Evolutionary conservation across 371 early-diverging fungal genomes (phyloP).

Genomic region (Chytridium lagenaria): DNA sequence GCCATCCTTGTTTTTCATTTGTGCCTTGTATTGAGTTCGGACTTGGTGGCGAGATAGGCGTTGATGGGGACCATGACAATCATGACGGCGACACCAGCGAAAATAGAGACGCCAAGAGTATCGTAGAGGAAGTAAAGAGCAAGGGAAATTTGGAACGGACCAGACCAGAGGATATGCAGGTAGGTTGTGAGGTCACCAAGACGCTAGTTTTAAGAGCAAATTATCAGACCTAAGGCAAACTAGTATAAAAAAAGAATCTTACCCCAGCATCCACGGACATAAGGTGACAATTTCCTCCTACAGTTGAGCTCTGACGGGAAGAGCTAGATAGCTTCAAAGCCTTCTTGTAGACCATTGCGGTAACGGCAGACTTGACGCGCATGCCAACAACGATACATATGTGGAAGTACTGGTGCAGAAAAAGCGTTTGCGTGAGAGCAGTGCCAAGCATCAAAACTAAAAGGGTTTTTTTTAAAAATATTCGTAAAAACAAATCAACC

Average conservation of each 20-base stretch:
- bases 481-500: not conserved
- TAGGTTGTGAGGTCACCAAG: constrained; percentile 53
- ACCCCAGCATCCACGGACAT: constrained; percentile 90
- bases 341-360: constrained; percentile 90
- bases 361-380: constrained; percentile 73
- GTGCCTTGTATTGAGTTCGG: constrained; percentile 78
- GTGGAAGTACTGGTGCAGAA: constrained; percentile 93
- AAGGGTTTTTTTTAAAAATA: not conserved
- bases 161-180: constrained; percentile 84
- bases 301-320: constrained; percentile 81
- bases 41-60: constrained; percentile 53
- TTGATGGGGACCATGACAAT: constrained; percentile 60
- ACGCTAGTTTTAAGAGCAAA: constrained; percentile 8
- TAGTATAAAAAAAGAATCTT: not conserved
- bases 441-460: constrained; percentile 76
- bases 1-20: constrained; percentile 90
- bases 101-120: constrained; percentile 82
- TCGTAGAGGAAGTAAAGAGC: constrained; percentile 80
- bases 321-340: constrained; percentile 73
- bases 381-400: constrained; percentile 77
- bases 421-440: constrained; percentile 81
- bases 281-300: constrained; percentile 88
- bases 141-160: constrained; percentile 88
- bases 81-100: constrained; percentile 89
- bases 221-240: not conserved